Conservation (phyloP, 2,329 filamentous ascomycete species). For the Rutstroemia sp. region DNA sequence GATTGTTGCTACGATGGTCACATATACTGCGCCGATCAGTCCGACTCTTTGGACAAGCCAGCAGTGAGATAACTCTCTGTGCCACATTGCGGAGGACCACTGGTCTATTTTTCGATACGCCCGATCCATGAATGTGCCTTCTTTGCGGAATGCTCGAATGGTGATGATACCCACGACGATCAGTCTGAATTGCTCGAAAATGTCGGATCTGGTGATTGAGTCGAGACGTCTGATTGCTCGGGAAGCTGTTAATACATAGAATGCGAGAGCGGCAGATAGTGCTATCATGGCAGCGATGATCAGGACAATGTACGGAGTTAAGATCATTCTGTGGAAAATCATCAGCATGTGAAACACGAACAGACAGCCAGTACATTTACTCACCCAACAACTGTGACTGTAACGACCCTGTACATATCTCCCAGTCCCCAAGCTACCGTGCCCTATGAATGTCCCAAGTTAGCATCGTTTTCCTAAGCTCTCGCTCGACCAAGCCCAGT, state of each 20-base stretch:
- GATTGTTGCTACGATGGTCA: conserved; percentile 54
- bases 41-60: conserved; percentile 8
- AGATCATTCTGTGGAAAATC: conserved; percentile 23
- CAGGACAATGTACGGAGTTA: conserved; percentile 57
- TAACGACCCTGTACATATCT: conserved; percentile 35
- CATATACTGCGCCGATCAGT: conserved; percentile 60
- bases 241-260: conserved; percentile 46
- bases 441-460: neutral
- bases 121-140: conserved; percentile 52
- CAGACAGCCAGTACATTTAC: neutral
- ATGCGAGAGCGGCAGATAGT: neutral
- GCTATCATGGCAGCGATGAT: neutral
- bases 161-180: conserved; percentile 64
- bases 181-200: conserved; percentile 64
- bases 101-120: conserved; percentile 65
- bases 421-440: neutral
- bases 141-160: conserved; percentile 67
- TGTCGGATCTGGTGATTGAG: conserved; percentile 65
- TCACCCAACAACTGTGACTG: conserved; percentile 52
- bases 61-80: conserved; percentile 37
- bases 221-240: conserved; percentile 69
- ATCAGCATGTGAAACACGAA: neutral
- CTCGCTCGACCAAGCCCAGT: too few species aligned
- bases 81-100: conserved; percentile 56
- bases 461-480: too few species aligned